These are phyloP conservation scores for Lentinula raphanica DNA, from an alignment of 768 basidiomycete species.

Conservation along the genomic window DNA sequence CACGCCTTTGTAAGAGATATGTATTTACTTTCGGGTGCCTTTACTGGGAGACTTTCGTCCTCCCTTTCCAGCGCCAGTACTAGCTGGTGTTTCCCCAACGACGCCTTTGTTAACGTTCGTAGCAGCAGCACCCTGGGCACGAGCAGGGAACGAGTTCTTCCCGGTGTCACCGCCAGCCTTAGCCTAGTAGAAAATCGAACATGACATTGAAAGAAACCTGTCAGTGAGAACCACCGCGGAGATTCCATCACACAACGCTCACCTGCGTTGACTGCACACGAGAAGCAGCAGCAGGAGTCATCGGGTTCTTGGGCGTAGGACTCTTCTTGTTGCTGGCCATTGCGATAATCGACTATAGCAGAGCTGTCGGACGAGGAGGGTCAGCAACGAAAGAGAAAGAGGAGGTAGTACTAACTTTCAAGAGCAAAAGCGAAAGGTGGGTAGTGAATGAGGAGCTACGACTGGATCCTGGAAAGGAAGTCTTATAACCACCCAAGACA, in stretches of 20 bases:
- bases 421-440: background rate
- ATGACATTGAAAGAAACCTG: background rate
- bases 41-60: constrained; percentile 3
- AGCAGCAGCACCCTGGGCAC: background rate
- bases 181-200: background rate
- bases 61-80: background rate
- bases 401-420: background rate
- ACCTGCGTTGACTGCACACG: constrained; percentile 7
- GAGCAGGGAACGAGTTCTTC: constrained; percentile 2
- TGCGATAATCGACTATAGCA: background rate
- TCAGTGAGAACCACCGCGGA: background rate
- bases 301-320: constrained; percentile 2
- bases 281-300: background rate
- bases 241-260: background rate
- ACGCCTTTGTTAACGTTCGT: constrained; percentile 1
- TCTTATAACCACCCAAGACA: background rate
- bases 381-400: background rate
- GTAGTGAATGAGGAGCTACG: background rate
- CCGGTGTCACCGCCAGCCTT: constrained; percentile 1
- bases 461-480: background rate
- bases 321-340: background rate
- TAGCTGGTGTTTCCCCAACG: background rate
- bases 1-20: background rate
- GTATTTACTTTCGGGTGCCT: background rate
- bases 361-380: background rate